Base-by-base conservation (phyloP, 2,329 filamentous ascomycete species). In the Aspergillus novoparasiticus region DNA sequence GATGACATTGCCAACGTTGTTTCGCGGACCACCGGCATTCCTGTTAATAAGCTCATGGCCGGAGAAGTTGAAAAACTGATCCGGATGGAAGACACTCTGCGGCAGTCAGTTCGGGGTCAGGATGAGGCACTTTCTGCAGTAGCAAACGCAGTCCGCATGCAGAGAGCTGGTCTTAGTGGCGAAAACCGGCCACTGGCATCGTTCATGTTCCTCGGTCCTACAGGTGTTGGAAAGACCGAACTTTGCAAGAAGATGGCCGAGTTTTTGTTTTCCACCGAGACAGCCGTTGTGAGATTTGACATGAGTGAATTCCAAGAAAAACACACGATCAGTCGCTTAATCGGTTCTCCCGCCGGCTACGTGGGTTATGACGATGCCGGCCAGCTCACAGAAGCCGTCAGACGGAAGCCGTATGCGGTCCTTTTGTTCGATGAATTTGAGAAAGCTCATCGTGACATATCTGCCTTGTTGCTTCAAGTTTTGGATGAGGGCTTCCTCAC, bases 241-340 rank as follows among this genome's bases (percentile, higher is more conserved):
- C 87, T 98, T 1, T 97, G 94, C 84, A 98, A 98, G 84, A 94
- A 96, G 76, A 89, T 99, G 71, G 95, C 95, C 1, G 87, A 86
- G 62, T 98, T 97, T 81, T 83, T 99, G 43, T 99, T 98, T 80
- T 95, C 91, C 0, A 97, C 93, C 1, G 92, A 97, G 71, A 88
- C 89, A 32, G 94, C 95, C 3, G 93, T 99, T 30, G 88, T 97
- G 39, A 87, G 95, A 39, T 98, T 98, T 78, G 95, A 98, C 78
- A 98, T 98, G 95, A 92, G 89, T 71, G 95, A 99, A 75, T 98
- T 97, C 76, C 93, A 96, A 75, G 95, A 98, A 76, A 97, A 96
- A 78, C 94, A 98, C 75, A 98, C 95, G 4, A 91, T 98, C 61
- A 96, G 92, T 32, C 87, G 94, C 21, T 86, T 98, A 36, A 97